phyloP scores from a whole-genome alignment of 2,329 filamentous ascomycete species.

The Drechslerella dactyloides region DNA sequence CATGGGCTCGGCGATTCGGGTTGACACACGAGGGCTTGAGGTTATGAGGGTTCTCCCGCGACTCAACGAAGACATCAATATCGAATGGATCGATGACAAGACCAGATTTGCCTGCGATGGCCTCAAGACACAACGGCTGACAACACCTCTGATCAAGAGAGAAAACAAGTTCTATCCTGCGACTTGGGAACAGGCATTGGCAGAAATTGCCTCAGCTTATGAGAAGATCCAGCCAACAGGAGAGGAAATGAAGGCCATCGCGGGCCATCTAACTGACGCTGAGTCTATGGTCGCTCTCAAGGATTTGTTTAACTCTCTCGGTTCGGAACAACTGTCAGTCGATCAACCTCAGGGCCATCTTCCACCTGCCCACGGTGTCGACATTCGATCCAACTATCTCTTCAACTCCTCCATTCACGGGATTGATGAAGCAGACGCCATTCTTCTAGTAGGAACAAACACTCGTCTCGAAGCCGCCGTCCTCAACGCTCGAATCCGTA shows the following conservation, averaged over 20 bases:
- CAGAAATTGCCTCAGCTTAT: slow-evolving; percentile 82
- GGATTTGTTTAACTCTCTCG: slow-evolving; percentile 93
- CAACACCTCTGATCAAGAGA: slow-evolving; percentile 85
- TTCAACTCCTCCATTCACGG: slow-evolving; percentile 97
- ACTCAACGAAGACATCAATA: slow-evolving; percentile 96
- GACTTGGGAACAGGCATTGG: slow-evolving; percentile 93
- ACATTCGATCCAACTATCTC: slow-evolving; percentile 90
- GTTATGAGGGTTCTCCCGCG: slow-evolving; percentile 94
- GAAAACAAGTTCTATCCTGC: slow-evolving; percentile 90
- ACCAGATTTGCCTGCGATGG: slow-evolving; percentile 95
- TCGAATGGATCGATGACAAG: slow-evolving; percentile 99
- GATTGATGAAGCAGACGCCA: slow-evolving; percentile 89
- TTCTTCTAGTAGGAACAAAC: slow-evolving; percentile 93
- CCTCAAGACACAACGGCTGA: slow-evolving; percentile 92
- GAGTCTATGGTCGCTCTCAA: slow-evolving; percentile 96
- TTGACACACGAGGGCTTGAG: slow-evolving; percentile 90
- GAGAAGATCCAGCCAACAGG: slow-evolving; percentile 79
- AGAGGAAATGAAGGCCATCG: slow-evolving; percentile 94
- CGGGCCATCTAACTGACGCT: slow-evolving; percentile 87
- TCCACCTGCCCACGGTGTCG: slow-evolving; percentile 88
- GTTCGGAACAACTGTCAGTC: slow-evolving; percentile 91
- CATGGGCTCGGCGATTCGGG: slow-evolving; percentile 89
- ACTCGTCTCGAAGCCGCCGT: slow-evolving; percentile 93
- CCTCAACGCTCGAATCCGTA: slow-evolving; percentile 93
- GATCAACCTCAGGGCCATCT: slow-evolving; percentile 84